Base-by-base conservation (phyloP, 768 basidiomycete genomes). In the Plicaturopsis crispa region DNA sequence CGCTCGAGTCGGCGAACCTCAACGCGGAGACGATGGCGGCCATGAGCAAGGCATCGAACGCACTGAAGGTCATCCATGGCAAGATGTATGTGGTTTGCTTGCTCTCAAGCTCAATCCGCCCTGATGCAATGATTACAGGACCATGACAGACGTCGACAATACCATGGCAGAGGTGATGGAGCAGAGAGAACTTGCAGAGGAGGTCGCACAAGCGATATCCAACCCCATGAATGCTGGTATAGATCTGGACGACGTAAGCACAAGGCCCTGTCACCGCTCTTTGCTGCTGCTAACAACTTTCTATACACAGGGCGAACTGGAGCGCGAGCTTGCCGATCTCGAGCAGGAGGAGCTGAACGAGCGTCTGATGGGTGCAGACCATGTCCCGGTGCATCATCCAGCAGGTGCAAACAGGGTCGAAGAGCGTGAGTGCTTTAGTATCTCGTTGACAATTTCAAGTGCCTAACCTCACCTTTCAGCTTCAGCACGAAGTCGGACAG, bases 1-100 rank as follows among this genome's bases (percentile, higher is more conserved):
- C 94, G 14, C 75, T 98, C 32, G 96, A 98, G 61, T 89, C 87
- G 12, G 96, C 96, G 31, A 98, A 97, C 66, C 73, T 98, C 61
- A 98, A 99, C 59, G 83, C 86, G 53, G 92, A 97, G 72, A 97
- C 92, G 11, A 90, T 99, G 86, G 69, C 76, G 16, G 92, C 87
- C 19, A 96, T 99, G 88, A 96, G 92, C 84, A 85, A 86, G 60
- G 94, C 87, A 24, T 75, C 91, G 0, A 80, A 83, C 44, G 96
- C 85, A 19, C 75, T 98, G 59, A 84, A 83, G 61, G 72, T 76
- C 34, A 96, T 98, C 38, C 94, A 98, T 50, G 80, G 81, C 32
- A 79, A 80, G 53, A 70, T 96, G 93, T 96, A 45, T 56, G 91
- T 28, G 26, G 26, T 14, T 28, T 28, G 10, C 14, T 8, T 14